Evolutionary conservation across 192 early-diverging fungal genomes (phyloP), one percentile per base, ranked within the genome.

Genomic region (Lunasporangiospora selenospora): DNA sequence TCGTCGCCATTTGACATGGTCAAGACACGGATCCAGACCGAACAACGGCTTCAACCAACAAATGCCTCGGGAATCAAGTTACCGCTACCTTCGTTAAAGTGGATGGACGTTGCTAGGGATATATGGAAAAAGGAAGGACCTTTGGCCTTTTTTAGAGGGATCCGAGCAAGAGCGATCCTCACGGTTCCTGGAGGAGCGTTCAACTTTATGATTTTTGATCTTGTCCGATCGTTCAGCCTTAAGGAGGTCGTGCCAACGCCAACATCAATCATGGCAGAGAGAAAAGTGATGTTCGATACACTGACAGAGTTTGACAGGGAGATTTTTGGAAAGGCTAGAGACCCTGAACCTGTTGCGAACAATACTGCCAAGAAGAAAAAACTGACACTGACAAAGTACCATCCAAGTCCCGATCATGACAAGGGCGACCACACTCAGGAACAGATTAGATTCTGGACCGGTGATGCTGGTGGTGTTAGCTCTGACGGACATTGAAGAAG

Each of bases 151-250:
- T 69, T 69, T 24, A 58, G 55, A 4, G 65, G 65, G 6, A 58
- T 55, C 15, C 58, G 36, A 19, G 66, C 66, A 2, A 40, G 66
- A 23, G 58, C 66, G 9, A 60, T 70, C 10, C 50, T 60, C 15
- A 58, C 67, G 0, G 52, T 67, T 6, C 75, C 75, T 18, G 64
- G 50, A 29, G 75, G 75, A 16, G 65, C 75, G 27, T 31, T 77
- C 15, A 77, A 62, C 41, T 77, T 77, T 57, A 34, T 77, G 8
- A 69, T 77, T 37, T 77, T 77, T 53, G 75, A 77, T 15, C 44
- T 23, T 18, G 75, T 77, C 9, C 39, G 65, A 33, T 62, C 58
- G 6, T 45, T 61, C 37, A 62, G 63, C 52, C 29, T 73, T 15
- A 73, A 62, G 33, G 67, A 73, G n/a, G 48, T 33, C 12, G 19